Evolutionary conservation across 2,329 filamentous ascomycete species (phyloP), one percentile per base, ranked within the genome.

Genomic region (Penicillium sp.): DNA sequence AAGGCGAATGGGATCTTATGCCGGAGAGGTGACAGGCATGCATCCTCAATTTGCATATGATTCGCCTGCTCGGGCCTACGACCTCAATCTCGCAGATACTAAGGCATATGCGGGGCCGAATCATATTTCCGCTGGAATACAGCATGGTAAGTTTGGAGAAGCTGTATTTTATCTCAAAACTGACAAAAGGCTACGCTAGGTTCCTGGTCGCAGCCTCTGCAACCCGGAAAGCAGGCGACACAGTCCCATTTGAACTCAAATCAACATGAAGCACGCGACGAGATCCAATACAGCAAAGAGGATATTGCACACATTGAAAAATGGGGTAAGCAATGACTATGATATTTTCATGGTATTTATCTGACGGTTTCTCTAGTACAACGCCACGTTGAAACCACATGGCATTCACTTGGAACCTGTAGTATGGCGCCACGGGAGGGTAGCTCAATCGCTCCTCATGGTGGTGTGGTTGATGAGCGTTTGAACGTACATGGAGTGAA

Each of bases 401-500:
- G 88, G 87, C 87, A 90, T 77, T 74, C 75, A 16, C 77, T 85
- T 6, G 81, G 82, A 34, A 91, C 88, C 1, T 91, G 88, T 76
- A 89, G 86, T 48, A 92, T 92, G 87, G 88, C 87, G 0, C 89
- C 89, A 4, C 81, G 76, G 56, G 83, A 91, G 66, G 89, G 90
- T 55, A 92, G 91, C 77, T 87, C 83, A 65, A 90, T 92, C 66
- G 88, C 92, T 71, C 90, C 89, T 77, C 87, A 91, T 66, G 70
- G 70, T 13, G 89, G 89, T 55, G 89, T 92, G 0, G 75, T 92
- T 33, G 89, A 92, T 67, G 87, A 90, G 73, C 83, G 88, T 55
- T 81, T 92, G 52, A 91, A 91, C 62, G 88, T 92, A 3, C 87
- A 91, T 68, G 89, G 88, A 48, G 87, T 91, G 61, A 82, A 90